These are phyloP conservation scores for Triticum timopheevii DNA, from an alignment of 176 grass and related monocot genomes.

Conservation along the genomic window DNA sequence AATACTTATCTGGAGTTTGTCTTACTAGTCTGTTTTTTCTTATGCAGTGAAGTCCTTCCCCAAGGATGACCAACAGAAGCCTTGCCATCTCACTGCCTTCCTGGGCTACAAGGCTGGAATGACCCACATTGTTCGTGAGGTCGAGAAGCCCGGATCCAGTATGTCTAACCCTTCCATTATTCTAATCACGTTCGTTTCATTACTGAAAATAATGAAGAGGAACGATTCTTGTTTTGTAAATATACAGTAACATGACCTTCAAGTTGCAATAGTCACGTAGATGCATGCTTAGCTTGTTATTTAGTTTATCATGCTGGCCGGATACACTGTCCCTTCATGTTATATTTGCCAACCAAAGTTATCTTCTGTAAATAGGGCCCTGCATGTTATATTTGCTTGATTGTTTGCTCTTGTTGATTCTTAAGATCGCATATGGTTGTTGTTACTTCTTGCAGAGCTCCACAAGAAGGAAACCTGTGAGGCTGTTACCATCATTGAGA, in stretches of 20 bases:
- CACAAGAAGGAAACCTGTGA: constrained; percentile 99
- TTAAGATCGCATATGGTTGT: not conserved
- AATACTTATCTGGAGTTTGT: not conserved
- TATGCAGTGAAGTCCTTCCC: constrained; percentile 88
- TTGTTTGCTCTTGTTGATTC: not conserved
- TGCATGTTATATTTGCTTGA: not conserved
- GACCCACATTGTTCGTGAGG: constrained; percentile 93
- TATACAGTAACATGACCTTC: not conserved
- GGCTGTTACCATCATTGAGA: constrained; percentile 90
- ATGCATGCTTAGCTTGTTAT: not conserved
- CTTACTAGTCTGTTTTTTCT: not conserved
- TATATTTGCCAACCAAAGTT: not conserved
- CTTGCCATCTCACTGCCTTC: constrained; percentile 68
- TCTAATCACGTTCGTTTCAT: not conserved
- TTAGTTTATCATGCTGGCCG: not conserved
- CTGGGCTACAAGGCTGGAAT: constrained; percentile 95
- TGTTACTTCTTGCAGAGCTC: constrained; percentile 52
- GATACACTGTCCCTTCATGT: not conserved
- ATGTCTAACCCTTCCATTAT: constrained; percentile 24
- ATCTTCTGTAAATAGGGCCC: not conserved
- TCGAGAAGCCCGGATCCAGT: constrained; percentile 97
- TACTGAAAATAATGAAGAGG: not conserved
- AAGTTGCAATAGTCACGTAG: not conserved
- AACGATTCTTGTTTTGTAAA: not conserved
- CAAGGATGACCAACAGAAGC: constrained; percentile 60